These are phyloP conservation scores for Laburnicola sp. DNA, from an alignment of 2,329 filamentous ascomycete genomes.

Conservation along the genomic window DNA sequence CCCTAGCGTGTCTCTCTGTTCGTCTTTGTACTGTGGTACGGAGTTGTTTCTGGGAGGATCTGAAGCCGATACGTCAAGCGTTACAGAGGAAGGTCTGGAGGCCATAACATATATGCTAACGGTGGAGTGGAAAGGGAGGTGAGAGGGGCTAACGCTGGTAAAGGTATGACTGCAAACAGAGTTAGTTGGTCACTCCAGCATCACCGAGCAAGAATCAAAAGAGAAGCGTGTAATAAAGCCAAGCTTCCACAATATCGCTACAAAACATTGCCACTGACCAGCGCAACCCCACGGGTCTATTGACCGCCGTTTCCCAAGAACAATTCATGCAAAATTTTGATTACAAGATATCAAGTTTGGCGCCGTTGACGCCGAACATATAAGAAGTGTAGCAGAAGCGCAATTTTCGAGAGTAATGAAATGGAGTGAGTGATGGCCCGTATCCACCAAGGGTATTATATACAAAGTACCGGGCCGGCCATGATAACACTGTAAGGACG, in stretches of 20 bases:
- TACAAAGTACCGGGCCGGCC: conserved; percentile 28
- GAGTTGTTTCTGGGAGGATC: too few relatives aligned
- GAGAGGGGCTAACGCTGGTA: too few relatives aligned
- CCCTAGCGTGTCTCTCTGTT: too few relatives aligned
- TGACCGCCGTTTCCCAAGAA: not conserved
- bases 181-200: too few relatives aligned
- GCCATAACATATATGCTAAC: too few relatives aligned
- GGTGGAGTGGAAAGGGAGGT: too few relatives aligned
- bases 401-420: too few relatives aligned
- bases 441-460: conserved; percentile 22
- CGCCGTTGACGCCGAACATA: conserved; percentile 1
- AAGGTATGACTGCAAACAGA: too few relatives aligned
- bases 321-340: not conserved
- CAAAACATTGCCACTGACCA: not conserved
- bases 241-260: not conserved
- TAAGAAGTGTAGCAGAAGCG: not conserved
- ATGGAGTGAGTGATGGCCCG: not conserved
- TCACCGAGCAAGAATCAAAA: not conserved
- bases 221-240: not conserved
- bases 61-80: too few relatives aligned
- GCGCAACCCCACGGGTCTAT: not conserved
- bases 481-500: conserved; percentile 23
- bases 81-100: too few relatives aligned
- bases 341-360: conserved; percentile 6
- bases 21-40: too few relatives aligned